Evolutionary conservation across 768 basidiomycete genomes (phyloP).

Genomic region (Fibroporia radiculosa): DNA sequence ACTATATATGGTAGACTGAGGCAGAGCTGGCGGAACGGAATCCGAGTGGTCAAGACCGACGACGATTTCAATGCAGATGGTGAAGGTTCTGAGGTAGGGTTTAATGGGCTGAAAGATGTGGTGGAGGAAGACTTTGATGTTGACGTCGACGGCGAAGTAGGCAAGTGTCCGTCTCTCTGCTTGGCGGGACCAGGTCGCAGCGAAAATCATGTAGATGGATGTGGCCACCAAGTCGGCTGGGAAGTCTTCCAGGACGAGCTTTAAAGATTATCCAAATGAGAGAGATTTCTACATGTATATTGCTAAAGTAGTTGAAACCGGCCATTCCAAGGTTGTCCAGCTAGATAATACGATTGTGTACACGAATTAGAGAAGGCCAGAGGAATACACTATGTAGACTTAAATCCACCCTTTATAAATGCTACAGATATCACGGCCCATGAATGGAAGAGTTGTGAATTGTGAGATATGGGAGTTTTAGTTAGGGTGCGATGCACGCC

Average conservation of each 20-base stretch:
- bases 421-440: too few species aligned
- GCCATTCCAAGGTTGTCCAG: too few species aligned
- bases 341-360: too few species aligned
- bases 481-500: too few species aligned
- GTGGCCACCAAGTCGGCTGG: slow-evolving; percentile 30
- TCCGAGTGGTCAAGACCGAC: slow-evolving; percentile 35
- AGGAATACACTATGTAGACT: too few species aligned
- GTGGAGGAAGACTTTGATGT: slow-evolving; percentile 21
- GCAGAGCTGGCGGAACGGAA: slow-evolving; percentile 40
- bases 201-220: slow-evolving; percentile 26
- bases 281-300: background rate
- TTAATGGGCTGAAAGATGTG: slow-evolving; percentile 28
- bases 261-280: too few species aligned
- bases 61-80: slow-evolving; percentile 23
- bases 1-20: slow-evolving; percentile 38
- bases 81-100: slow-evolving; percentile 11
- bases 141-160: slow-evolving; percentile 2
- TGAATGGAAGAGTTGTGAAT: too few species aligned
- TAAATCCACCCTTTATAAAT: too few species aligned
- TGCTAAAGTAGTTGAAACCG: too few species aligned
- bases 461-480: too few species aligned
- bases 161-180: slow-evolving; percentile 28
- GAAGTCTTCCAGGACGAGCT: slow-evolving; percentile 27
- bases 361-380: too few species aligned
- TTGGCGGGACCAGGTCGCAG: slow-evolving; percentile 26